Conservation (phyloP, 176 grass and related monocot species). For the Oryza longistaminata region DNA sequence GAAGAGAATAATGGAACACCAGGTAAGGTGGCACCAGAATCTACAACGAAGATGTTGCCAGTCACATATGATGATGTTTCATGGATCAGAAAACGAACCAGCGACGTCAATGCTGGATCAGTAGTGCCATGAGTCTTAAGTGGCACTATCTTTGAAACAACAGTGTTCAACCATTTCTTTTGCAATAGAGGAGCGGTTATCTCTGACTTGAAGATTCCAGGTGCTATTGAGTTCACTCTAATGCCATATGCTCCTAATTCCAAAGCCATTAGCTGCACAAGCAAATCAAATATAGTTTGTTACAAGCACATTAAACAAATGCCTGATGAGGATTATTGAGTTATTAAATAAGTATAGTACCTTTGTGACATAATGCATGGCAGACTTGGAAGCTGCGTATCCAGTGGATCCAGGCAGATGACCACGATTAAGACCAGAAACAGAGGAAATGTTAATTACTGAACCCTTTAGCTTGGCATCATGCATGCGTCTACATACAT, state of each 20-base stretch:
- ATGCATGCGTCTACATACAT: slow-evolving; percentile 69
- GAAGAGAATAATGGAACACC: slow-evolving; percentile 89
- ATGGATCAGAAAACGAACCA: slow-evolving; percentile 79
- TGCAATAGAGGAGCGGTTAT: slow-evolving; percentile 66
- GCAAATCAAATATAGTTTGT: neutral
- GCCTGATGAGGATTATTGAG: neutral
- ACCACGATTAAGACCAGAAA: slow-evolving; percentile 57
- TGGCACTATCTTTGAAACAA: slow-evolving; percentile 63
- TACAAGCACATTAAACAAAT: neutral
- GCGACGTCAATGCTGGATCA: slow-evolving; percentile 72
- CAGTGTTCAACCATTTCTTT: slow-evolving; percentile 66
- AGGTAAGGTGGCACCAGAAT: slow-evolving; percentile 64
- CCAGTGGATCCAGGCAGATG: slow-evolving; percentile 64
- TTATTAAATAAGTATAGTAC: slow-evolving; percentile 31
- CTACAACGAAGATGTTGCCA: slow-evolving; percentile 74
- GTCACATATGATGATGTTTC: slow-evolving; percentile 71
- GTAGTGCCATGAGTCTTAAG: slow-evolving; percentile 55
- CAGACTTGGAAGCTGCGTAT: slow-evolving; percentile 71
- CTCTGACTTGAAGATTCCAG: slow-evolving; percentile 84
- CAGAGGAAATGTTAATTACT: slow-evolving; percentile 80
- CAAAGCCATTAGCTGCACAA: slow-evolving; percentile 74
- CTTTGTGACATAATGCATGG: slow-evolving; percentile 65
- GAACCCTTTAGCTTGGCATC: slow-evolving; percentile 70
- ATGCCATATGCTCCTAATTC: slow-evolving; percentile 74
- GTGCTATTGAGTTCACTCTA: slow-evolving; percentile 76